A percentile compares a stretch with the other conserved stretches of the same genome.
These are phyloP conservation scores for Entomortierella beljakovae DNA, from an alignment of 192 early-diverging fungal genomes.

Conservation along the genomic window DNA sequence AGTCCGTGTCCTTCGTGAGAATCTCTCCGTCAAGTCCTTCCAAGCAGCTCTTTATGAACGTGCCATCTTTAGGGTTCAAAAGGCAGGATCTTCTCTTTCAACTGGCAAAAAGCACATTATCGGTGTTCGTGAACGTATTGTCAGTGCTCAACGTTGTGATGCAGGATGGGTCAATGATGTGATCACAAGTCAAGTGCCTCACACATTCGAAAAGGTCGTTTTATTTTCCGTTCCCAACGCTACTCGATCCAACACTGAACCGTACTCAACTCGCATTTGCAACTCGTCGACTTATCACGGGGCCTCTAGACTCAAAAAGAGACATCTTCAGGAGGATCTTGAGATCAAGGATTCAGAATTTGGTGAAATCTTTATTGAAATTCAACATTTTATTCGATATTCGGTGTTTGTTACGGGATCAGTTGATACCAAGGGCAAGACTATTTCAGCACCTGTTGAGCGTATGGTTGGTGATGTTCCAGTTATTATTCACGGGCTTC, in stretches of 20 bases:
- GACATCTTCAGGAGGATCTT: conserved; percentile 24
- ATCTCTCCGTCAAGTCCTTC: conserved; percentile 41
- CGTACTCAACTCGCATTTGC: conserved; percentile 22
- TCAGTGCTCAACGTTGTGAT: conserved; percentile 48
- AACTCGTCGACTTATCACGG: conserved; percentile 31
- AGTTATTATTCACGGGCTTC: conserved; percentile 36
- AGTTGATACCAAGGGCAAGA: conserved; percentile 40
- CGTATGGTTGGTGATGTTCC: conserved; percentile 28
- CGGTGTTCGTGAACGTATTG: conserved; percentile 35
- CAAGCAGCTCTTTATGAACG: conserved; percentile 47
- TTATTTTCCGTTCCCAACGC: conserved; percentile 36
- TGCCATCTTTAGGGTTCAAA: conserved; percentile 42
- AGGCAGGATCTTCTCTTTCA: conserved; percentile 13
- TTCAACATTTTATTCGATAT: conserved; percentile 52
- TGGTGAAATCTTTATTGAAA: conserved; percentile 42
- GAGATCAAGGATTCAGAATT: conserved; percentile 45
- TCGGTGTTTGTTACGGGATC: conserved; percentile 41
- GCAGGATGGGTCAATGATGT: conserved; percentile 42
- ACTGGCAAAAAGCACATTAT: conserved; percentile 31
- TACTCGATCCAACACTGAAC: conserved; percentile 28
- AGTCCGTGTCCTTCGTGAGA: conserved; percentile 38
- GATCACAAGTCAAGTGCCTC: conserved; percentile 35
- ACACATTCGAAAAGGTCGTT: conserved; percentile 54
- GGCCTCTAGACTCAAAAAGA: conserved; percentile 20
- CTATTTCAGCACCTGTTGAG: conserved; percentile 13